Evolutionary conservation across 306 rosid genomes (phyloP), one percentile per base, ranked within the genome.

Genomic region (Gastrolobium bilobum): DNA sequence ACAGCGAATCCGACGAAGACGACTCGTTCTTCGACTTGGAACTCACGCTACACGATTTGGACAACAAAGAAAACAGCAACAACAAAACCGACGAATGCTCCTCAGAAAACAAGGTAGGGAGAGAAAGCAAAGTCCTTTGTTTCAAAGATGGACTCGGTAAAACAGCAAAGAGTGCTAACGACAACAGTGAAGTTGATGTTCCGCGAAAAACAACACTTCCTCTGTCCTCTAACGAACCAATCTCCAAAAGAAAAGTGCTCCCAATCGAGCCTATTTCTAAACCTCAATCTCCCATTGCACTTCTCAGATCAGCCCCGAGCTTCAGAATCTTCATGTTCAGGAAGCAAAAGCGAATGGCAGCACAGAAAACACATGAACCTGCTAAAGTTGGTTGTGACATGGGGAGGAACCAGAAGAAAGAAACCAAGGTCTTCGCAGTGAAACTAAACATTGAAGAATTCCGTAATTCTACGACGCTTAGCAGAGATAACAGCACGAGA

Each of bases 11-110:
- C 38, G 93, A 87, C 35, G 90, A 87, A 37, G 97, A 93, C 5
- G 98, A 94, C 79, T 94, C 98, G 0, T 91, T 92, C 93, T 91
- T 94, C 73, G 98, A 94, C 64, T 87, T 94, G 83, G 94, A 94
- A 80, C 84, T 94, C 54, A 54, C 82, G 7, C 65, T 70, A 11
- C 78, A 61, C 8, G 51, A 81, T 39, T 81, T 68, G 70, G 86
- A 80, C 71, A 43, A 37, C 78, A 75, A 78, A 7, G 74, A 67
- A 64, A 71, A 0, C 50, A 30, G 0, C 43, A 42, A 11, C 68
- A 14, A 58, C 82, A 72, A 82, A 40, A 67, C 6, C 72, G 76
- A 38, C 65, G 47, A 62, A 20, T 20, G 26, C 60, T 54, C 38
- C 9, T 79, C 58, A 4, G 76, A 78, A 57, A 14, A 77, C 38